Percentiles rank a stretch among this genome's conserved stretches.
Evolutionary conservation across 2,329 filamentous ascomycete genomes (phyloP).

Genomic region (Aspergillus felis): DNA sequence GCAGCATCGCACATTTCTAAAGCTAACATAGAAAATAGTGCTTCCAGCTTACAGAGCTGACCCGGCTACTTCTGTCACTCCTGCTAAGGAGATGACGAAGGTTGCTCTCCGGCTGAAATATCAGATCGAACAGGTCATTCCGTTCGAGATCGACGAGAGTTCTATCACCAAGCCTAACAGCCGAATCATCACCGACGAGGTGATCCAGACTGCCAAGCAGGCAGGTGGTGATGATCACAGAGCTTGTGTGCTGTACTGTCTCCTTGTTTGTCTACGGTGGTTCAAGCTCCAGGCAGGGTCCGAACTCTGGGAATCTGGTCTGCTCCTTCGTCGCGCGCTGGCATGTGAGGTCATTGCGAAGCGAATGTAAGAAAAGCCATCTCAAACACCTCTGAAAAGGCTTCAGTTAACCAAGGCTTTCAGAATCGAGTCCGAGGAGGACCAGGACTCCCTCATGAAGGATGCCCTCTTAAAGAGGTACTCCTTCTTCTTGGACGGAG

Average conservation of each 20-base stretch:
- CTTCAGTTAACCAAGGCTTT: conserved; percentile 1
- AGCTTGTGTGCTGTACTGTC: conserved; percentile 77
- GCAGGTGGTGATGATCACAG: conserved; percentile 72
- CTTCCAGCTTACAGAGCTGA: conserved; percentile 41
- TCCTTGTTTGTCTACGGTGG: conserved; percentile 70
- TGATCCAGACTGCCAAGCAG: conserved; percentile 74
- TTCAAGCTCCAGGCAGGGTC: conserved; percentile 73
- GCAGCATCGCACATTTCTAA: conserved; percentile 7
- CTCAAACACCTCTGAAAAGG: neutral
- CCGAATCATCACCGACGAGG: conserved; percentile 73
- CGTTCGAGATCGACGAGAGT: conserved; percentile 79
- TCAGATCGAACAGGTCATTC: conserved; percentile 81
- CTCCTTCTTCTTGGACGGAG: conserved; percentile 69
- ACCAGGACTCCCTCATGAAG: conserved; percentile 73
- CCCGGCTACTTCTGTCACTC: conserved; percentile 58
- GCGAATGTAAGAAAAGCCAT: conserved; percentile 44
- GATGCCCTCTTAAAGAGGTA: conserved; percentile 83
- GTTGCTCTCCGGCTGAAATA: conserved; percentile 85
- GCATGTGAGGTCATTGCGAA: conserved; percentile 94
- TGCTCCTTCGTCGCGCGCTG: conserved; percentile 72
- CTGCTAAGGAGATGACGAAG: conserved; percentile 78
- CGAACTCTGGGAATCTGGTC: conserved; percentile 89
- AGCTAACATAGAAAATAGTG: conserved; percentile 28
- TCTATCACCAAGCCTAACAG: conserved; percentile 77
- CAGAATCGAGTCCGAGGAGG: conserved; percentile 80